phyloP scores from a whole-genome alignment of 1,284 basidiomycete species.

The Sphagnurus paluster region DNA sequence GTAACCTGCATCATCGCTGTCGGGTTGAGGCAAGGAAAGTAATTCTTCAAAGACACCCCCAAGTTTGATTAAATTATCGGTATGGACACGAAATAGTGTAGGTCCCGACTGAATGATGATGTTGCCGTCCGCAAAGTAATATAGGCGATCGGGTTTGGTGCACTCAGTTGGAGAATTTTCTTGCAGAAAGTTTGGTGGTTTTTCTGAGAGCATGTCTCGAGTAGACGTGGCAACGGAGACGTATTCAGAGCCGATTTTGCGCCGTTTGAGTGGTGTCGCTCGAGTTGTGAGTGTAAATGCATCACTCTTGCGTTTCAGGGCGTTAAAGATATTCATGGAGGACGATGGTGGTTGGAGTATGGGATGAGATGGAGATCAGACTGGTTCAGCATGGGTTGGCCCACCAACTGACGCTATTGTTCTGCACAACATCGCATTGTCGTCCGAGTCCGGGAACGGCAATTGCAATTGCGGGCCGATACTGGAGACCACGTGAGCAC shows the following conservation, averaged over 20 bases:
- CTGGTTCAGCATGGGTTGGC: neutral
- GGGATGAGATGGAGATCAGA: neutral
- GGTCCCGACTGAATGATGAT: conserved; percentile 20
- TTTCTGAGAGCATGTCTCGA: neutral
- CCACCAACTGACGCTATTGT: neutral
- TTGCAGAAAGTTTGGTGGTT: neutral
- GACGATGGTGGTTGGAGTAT: neutral
- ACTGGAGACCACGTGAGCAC: too few relatives aligned
- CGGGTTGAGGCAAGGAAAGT: conserved; percentile 17
- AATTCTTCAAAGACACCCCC: conserved; percentile 23
- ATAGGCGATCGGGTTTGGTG: conserved; percentile 16
- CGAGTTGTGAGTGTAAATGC: neutral
- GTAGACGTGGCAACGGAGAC: neutral
- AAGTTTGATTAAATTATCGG: conserved; percentile 13
- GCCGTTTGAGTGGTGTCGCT: neutral
- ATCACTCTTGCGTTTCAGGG: conserved; percentile 4
- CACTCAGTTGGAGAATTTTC: conserved; percentile 1
- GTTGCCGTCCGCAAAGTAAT: conserved; percentile 25
- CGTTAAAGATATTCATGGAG: neutral
- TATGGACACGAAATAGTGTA: conserved; percentile 25
- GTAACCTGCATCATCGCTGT: conserved; percentile 6
- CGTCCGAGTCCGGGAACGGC: too few relatives aligned
- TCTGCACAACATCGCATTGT: neutral
- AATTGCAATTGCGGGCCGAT: too few relatives aligned
- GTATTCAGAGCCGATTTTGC: neutral